A percentile compares a stretch with the other conserved stretches of the same genome.
Evolutionary conservation across 1,284 basidiomycete species (phyloP).

Genomic region (Ustilago trichophora): DNA sequence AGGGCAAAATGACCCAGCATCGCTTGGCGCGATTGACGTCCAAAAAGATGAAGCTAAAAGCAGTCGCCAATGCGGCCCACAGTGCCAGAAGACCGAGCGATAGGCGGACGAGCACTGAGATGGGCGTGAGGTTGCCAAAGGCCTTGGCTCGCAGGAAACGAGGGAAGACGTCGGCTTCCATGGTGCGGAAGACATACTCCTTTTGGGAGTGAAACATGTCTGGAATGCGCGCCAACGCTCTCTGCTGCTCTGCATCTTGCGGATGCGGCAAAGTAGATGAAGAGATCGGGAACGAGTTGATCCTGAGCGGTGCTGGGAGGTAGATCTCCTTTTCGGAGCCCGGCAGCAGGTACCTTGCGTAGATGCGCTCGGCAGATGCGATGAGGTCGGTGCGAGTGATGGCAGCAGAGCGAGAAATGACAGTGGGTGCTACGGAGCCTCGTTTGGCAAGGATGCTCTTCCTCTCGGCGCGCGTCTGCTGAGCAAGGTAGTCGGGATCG

Average conservation of each 20-base stretch:
- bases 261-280: constrained; percentile 74
- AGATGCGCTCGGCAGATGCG: constrained; percentile 93
- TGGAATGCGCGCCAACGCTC: constrained; percentile 85
- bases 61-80: constrained; percentile 89
- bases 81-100: constrained; percentile 84
- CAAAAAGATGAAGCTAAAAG: constrained; percentile 90
- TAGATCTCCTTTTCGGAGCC: constrained; percentile 84
- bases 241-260: constrained; percentile 74
- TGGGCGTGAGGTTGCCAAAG: constrained; percentile 93
- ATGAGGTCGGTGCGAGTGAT: constrained; percentile 89
- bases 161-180: constrained; percentile 93
- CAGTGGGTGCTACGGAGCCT: constrained; percentile 56
- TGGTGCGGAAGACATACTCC: constrained; percentile 91
- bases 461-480: constrained; percentile 47
- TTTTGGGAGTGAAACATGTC: constrained; percentile 98
- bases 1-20: constrained; percentile 96
- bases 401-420: constrained; percentile 84
- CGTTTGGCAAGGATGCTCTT: constrained; percentile 57
- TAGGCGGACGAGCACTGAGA: constrained; percentile 77
- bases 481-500: constrained; percentile 59
- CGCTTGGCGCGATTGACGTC: constrained; percentile 88
- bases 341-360: constrained; percentile 82
- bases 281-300: constrained; percentile 68
- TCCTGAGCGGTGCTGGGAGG: constrained; percentile 72
- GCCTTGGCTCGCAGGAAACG: constrained; percentile 94